Evolutionary conservation across 305 asterid genomes (phyloP).

Genomic region (Ruellia speciosa): DNA sequence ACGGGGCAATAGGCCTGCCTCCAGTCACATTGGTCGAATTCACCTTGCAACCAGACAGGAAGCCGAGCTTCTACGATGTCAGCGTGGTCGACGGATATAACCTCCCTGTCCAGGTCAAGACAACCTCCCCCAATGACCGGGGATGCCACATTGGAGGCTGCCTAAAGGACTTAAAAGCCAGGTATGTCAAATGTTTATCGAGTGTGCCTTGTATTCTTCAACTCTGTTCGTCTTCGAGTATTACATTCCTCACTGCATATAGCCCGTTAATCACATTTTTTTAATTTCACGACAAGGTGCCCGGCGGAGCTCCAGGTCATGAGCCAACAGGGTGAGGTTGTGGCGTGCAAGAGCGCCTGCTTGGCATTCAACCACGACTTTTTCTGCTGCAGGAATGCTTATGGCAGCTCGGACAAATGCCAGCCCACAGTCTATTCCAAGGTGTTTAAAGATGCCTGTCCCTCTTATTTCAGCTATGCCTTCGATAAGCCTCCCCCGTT

Average conservation of each 20-base stretch:
- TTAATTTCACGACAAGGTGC: conserved; percentile 21
- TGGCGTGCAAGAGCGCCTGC: conserved; percentile 79
- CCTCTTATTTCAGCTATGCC: conserved; percentile 57
- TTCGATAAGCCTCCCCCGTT: conserved; percentile 50
- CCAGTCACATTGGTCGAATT: conserved; percentile 62
- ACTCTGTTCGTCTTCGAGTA: no score
- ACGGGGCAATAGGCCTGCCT: conserved; percentile 53
- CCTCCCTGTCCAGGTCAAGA: conserved; percentile 48
- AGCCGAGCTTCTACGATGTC: conserved; percentile 57
- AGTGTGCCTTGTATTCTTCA: no score
- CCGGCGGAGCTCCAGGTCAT: conserved; percentile 46
- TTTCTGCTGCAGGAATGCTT: conserved; percentile 64
- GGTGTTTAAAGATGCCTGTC: conserved; percentile 66
- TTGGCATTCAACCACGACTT: conserved; percentile 54
- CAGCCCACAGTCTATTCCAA: conserved; percentile 49
- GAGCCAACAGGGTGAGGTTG: conserved; percentile 40
- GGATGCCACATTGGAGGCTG: conserved; percentile 54
- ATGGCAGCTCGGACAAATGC: conserved; percentile 54
- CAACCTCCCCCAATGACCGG: conserved; percentile 8
- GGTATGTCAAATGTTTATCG: no score
- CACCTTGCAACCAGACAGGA: conserved; percentile 36
- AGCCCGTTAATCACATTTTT: no score
- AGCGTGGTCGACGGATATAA: conserved; percentile 72
- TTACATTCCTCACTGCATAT: no score
- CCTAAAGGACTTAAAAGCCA: conserved; percentile 26